Evolutionary conservation across 2,329 filamentous ascomycete genomes (phyloP), one percentile per base, ranked within the genome.

Genomic region (Cordyceps cateniannulata): DNA sequence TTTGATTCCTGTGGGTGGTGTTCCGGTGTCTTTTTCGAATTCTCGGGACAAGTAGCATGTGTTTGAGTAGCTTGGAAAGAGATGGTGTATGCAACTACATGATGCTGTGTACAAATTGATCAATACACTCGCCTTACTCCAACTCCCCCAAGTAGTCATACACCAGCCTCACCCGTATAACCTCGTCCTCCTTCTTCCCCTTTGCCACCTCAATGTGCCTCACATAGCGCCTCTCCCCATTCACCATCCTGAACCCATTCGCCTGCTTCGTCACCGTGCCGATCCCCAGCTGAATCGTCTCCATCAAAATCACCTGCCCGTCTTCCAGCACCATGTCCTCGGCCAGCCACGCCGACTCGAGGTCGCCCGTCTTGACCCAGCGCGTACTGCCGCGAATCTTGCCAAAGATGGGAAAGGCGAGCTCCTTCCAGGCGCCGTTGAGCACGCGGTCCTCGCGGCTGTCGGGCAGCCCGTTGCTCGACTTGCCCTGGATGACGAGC

Each of bases 371-470:
- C 25, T 45, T 45, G 22, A 45, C 25, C 52, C 52, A 55, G 24
- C 52, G 52, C 4, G 52, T 55, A 12, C 52, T 45, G 38, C 52
- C 52, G 25, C 52, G 52, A 22, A 55, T 55, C 12, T 55, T 55
- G 52, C 52, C 52, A 55, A 55, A 55, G 25, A 55, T 55, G 25
- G 52, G 52, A 24, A 55, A 55, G 25, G 9, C 32, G 24, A 55
- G 40, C 9, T 55, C 52, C 52, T 55, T 55, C 52, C 40, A 45
- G 18, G 10, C 45, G 3, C 52, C 52, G 25, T 32, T 55, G 40
- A 55, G 3, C n/a, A 55, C 32, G 18, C 52, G 52, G 25, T 55
- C 52, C 16, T 55, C 52, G 1, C 18, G 44, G 25, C 40, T 55
- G 40, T 55, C 52, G 12, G 52, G 52, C 10, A 55, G 52, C 25